Base-by-base conservation (phyloP, 345 rosid genomes). In the Excoecaria cochinchinensis region DNA sequence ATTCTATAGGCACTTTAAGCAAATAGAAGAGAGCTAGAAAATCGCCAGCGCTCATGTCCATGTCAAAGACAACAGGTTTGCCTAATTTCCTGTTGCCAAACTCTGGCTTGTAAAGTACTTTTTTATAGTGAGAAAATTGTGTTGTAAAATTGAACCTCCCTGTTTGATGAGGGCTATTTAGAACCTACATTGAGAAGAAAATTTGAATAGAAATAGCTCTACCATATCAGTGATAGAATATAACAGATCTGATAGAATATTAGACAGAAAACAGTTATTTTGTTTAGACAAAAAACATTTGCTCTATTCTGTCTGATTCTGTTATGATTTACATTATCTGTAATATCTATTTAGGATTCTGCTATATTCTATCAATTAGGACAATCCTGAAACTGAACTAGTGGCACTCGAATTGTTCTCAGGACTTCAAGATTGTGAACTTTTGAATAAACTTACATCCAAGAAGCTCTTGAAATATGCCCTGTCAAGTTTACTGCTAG, bases 41-140 rank as follows among this genome's bases (percentile, higher is more conserved):
- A 85, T 95, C 99, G 80, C 99, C 97, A 24, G 87, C 83, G 64
- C 99, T 95, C 99, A 95, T 95, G 71, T 95, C 99, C 95, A 90
- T 95, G 79, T 95, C 99, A 17, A 92, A 91, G 68, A 95, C 76
- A 46, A 95, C 82, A 13, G 97, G 92, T 84, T 89, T 92, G 22
- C 99, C 97, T 0, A 84, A 84, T 61, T 21, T 86, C 58, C 70
- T 82, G 69, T 67, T 80, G 72, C 81, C 83, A 44, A 89, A 84
- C 71, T 88, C 82, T 75, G 97, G 97, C 79, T 56, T 87, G 80
- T 85, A 76, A 10, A 78, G 51, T 24, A 86, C 92, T 84, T 95
- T 83, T 68, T 67, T 89, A 74, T 89, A 90, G 75, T 85, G 82
- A 77, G 97, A 94, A 77, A 92, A 95, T 46, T 92, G 89, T 50